These are phyloP conservation scores for Podospora comata DNA, from an alignment of 495 filamentous ascomycete genomes.

Conservation along the genomic window DNA sequence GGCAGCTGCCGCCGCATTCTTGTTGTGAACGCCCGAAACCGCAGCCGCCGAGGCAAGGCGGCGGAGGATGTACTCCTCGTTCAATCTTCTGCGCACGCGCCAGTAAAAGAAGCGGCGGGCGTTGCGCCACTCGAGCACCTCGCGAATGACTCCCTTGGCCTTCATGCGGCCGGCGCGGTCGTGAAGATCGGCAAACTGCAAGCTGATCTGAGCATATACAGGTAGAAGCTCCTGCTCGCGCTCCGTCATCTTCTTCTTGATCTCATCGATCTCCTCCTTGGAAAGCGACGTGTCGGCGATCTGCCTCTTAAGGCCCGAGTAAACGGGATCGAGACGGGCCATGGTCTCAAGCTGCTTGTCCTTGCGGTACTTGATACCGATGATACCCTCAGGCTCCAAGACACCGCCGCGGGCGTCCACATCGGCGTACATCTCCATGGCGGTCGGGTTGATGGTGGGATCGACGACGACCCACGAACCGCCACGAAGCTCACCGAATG, in stretches of 20 bases:
- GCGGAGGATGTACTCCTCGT: slow-evolving; percentile 93
- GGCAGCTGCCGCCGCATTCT: slow-evolving; percentile 33
- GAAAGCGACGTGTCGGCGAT: slow-evolving; percentile 63
- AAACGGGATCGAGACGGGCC: slow-evolving; percentile 84
- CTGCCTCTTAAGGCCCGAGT: slow-evolving; percentile 76
- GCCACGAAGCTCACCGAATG: slow-evolving; percentile 93
- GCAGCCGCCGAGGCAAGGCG: slow-evolving; percentile 63
- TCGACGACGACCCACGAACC: slow-evolving; percentile 99
- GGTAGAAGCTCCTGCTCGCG: slow-evolving; percentile 88
- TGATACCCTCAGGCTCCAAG: slow-evolving; percentile 95
- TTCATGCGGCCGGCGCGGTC: slow-evolving; percentile 97
- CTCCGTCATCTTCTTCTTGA: slow-evolving; percentile 83
- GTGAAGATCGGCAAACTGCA: slow-evolving; percentile 96
- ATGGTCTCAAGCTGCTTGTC: slow-evolving; percentile 98
- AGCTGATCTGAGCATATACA: slow-evolving; percentile 85
- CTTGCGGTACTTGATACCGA: slow-evolving; percentile 95
- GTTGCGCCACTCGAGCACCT: slow-evolving; percentile 78
- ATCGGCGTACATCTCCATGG: slow-evolving; percentile 99
- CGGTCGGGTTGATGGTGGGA: slow-evolving; percentile 91
- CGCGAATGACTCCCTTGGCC: slow-evolving; percentile 90
- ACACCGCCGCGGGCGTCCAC: slow-evolving; percentile 95
- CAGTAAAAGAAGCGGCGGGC: slow-evolving; percentile 99
- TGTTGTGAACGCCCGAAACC: slow-evolving; percentile 27
- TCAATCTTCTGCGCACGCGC: slow-evolving; percentile 93
- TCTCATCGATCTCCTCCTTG: slow-evolving; percentile 65